Base-by-base conservation (phyloP, 495 filamentous ascomycete species). In the Aspergillus taichungensis region DNA sequence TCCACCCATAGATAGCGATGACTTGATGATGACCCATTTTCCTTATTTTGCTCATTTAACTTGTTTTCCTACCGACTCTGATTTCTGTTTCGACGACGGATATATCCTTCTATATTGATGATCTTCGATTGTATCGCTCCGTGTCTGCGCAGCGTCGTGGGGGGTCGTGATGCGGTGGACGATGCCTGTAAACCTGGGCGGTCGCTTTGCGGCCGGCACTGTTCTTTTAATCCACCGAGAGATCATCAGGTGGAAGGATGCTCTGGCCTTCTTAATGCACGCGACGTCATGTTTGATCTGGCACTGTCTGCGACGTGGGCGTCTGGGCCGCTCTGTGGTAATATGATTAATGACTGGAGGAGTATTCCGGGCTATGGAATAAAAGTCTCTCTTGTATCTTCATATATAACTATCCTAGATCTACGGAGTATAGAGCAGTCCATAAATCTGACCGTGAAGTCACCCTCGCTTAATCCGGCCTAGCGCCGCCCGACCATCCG, bases 1-100 rank as follows among this genome's bases (percentile, higher is more conserved):
- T 46, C 42, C 33, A 41, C 38, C 37, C 13, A 56, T 56, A 60
- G 53, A 60, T 45, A 45, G 50, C 54, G 47, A 56, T 56, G 53
- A 55, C 36, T 53, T 51, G 53, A 55, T 56, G 47, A 54, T 42
- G 41, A 35, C 14, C 18, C 30, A 8, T 45, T 33, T 44, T 41
- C 34, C 41, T 34, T 46, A 30, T 36, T 47, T 34, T n/a, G n/a
- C 40, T 43, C 45, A 44, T 39, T 31, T 31, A 18, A 9, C 13
- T 42, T 50, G 39, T 37, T 38, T 37, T 13, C 44, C 13, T 34
- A 33, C 34, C 8, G 39, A 27, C 37, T 45, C 24, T 27, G 36
- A 12, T 32, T 28, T 14, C 14, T 47, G 35, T 36, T 40, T 43
- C 37, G 37, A 46, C 43, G 45, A 24, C 45, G 34, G 34, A 40